Percentiles rank a stretch among this genome's conserved stretches.
Evolutionary conservation across 768 basidiomycete genomes (phyloP).

Genomic region (Neoboletus magnificus): DNA sequence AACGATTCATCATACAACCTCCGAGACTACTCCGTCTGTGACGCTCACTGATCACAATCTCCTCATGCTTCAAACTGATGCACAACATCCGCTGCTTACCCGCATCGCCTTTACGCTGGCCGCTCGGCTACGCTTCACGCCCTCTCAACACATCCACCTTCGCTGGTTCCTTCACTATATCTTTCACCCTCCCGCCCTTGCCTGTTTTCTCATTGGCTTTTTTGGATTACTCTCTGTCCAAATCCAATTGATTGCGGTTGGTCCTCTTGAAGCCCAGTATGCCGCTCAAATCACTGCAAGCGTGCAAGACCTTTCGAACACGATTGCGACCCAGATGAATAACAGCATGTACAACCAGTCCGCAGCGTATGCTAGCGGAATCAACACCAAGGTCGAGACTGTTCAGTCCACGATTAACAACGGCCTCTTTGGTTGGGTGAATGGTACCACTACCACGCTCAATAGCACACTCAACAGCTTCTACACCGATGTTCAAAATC

Average conservation of each 20-base stretch:
- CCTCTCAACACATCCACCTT: constrained; percentile 62
- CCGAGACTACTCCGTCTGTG: constrained; percentile 44
- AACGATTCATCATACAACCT: constrained; percentile 43
- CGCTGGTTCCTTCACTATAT: constrained; percentile 92
- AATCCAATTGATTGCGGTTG: constrained; percentile 78
- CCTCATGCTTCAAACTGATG: constrained; percentile 66
- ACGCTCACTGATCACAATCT: constrained; percentile 73
- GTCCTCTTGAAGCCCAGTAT: constrained; percentile 69
- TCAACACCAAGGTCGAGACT: constrained; percentile 67
- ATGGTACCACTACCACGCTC: constrained; percentile 80
- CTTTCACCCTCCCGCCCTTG: constrained; percentile 86
- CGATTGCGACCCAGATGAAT: constrained; percentile 76
- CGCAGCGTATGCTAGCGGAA: constrained; percentile 64
- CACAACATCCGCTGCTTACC: constrained; percentile 70
- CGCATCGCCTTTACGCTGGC: constrained; percentile 57
- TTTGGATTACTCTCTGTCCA: constrained; percentile 85
- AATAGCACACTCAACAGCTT: constrained; percentile 85
- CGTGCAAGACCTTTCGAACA: constrained; percentile 61
- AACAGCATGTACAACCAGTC: constrained; percentile 82
- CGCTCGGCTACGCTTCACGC: constrained; percentile 48
- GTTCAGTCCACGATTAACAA: constrained; percentile 80
- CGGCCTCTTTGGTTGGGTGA: constrained; percentile 93
- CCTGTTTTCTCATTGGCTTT: constrained; percentile 89
- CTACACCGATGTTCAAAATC: constrained; percentile 79
- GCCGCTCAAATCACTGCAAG: constrained; percentile 57